A percentile compares a stretch with the other conserved stretches of the same genome.
phyloP scores from a whole-genome alignment of 1,139 yeast species.

The Kurtzmaniella quercitrusa region DNA sequence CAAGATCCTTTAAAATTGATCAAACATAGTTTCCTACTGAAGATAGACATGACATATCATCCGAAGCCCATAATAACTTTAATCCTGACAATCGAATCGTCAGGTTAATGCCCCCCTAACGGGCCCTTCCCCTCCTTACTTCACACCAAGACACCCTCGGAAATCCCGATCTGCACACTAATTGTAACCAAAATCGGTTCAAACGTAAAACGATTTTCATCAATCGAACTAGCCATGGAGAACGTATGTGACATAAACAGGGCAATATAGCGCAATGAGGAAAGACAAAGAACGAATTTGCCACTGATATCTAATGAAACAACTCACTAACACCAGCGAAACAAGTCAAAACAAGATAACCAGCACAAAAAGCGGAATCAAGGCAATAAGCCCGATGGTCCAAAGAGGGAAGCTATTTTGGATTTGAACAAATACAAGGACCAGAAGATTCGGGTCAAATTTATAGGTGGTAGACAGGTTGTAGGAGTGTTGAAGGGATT shows the following conservation, averaged over 20 bases:
- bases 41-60: no score
- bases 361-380: conserved; percentile 23
- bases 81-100: no score
- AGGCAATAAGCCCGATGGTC: conserved; percentile 57
- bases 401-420: conserved; percentile 84
- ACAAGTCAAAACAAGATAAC: conserved; percentile 4
- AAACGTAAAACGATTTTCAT: neutral
- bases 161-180: neutral
- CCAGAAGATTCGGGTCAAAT: conserved; percentile 68
- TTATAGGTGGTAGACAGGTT: conserved; percentile 83
- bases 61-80: no score
- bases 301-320: neutral
- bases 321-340: neutral
- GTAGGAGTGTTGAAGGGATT: conserved; percentile 80
- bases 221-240: conserved; percentile 1
- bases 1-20: no score
- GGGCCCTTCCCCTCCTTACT: neutral
- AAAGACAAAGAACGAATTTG: neutral
- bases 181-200: neutral
- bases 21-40: no score
- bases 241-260: neutral
- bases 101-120: no score
- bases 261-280: neutral
- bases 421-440: conserved; percentile 79
- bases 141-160: neutral